A percentile compares a stretch with the other conserved stretches of the same genome.
Evolutionary conservation across 257 asterid genomes (phyloP).

Genomic region (Cordia subcordata): DNA sequence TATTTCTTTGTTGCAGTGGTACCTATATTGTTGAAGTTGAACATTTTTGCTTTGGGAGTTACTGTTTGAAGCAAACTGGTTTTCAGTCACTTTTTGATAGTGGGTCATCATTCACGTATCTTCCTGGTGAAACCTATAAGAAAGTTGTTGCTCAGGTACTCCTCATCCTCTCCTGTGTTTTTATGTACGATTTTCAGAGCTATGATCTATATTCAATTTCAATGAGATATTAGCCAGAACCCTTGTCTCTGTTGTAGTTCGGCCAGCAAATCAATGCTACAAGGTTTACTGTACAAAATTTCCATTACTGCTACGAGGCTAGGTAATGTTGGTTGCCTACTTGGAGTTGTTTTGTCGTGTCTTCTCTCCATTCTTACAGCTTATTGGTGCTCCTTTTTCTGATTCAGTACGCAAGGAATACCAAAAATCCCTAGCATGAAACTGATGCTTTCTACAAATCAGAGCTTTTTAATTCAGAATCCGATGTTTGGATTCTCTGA

Average conservation of each 20-base stretch:
- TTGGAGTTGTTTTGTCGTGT: constrained; percentile 11
- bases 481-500: constrained; percentile 43
- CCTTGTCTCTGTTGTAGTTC: constrained; percentile 38
- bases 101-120: constrained; percentile 75
- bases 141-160: constrained; percentile 55
- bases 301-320: constrained; percentile 56
- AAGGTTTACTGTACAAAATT: constrained; percentile 31
- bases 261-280: constrained; percentile 45
- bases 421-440: constrained; percentile 47
- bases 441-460: constrained; percentile 52
- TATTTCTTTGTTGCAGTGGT: constrained; percentile 24
- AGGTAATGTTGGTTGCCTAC: constrained; percentile 36
- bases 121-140: constrained; percentile 46
- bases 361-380: constrained; percentile 11
- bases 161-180: constrained; percentile 10
- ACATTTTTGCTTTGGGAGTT: constrained; percentile 47
- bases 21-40: constrained; percentile 57
- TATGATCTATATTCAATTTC: constrained; percentile 5
- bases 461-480: constrained; percentile 56
- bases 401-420: constrained; percentile 46
- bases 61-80: constrained; percentile 51
- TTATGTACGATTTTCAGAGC: neutral
- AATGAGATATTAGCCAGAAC: constrained; percentile 1
- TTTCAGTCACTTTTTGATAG: constrained; percentile 60
- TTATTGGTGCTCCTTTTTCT: constrained; percentile 18